Evolutionary conservation across 805 yeast genomes (phyloP).

Genomic region (Starmerella riodocensis): DNA sequence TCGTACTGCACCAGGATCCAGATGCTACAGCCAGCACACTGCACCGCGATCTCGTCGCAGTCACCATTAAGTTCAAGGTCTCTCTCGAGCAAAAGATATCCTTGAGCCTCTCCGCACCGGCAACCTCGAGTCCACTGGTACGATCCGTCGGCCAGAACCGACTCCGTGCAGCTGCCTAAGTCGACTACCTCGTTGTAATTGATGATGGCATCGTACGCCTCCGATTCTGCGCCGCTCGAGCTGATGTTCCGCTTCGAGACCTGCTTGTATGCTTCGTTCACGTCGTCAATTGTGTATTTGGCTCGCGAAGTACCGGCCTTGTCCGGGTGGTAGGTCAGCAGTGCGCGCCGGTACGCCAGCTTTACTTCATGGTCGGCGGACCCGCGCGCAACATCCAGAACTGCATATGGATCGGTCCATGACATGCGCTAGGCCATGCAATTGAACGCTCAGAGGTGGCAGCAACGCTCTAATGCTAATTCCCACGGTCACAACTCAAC

Average conservation of each 20-base stretch:
- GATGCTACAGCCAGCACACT: slow-evolving; percentile 70
- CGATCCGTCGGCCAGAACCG: slow-evolving; percentile 12
- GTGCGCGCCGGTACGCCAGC: slow-evolving; percentile 46
- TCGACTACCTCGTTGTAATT: slow-evolving; percentile 60
- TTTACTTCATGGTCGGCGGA: slow-evolving; percentile 36
- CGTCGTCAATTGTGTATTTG: slow-evolving; percentile 29
- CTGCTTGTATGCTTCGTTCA: slow-evolving; percentile 53
- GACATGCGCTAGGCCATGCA: too few relatives aligned
- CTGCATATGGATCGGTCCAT: slow-evolving; percentile 35
- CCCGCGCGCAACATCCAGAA: slow-evolving; percentile 37
- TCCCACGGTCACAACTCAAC: too few relatives aligned
- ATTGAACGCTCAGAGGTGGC: too few relatives aligned
- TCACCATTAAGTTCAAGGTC: slow-evolving; percentile 46
- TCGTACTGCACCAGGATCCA: slow-evolving; percentile 66
- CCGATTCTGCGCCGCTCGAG: slow-evolving; percentile 22
- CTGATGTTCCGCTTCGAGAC: too few relatives aligned
- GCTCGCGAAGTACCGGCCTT: slow-evolving; percentile 28
- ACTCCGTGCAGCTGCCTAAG: slow-evolving; percentile 37
- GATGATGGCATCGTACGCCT: slow-evolving; percentile 33
- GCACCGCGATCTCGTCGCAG: slow-evolving; percentile 55
- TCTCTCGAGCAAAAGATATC: slow-evolving; percentile 48
- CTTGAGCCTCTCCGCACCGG: slow-evolving; percentile 33
- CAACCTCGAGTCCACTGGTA: slow-evolving; percentile 26
- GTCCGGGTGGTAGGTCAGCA: slow-evolving; percentile 70
- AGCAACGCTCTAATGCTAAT: too few relatives aligned